Percentiles rank a stretch among this genome's conserved stretches.
Evolutionary conservation across 768 basidiomycete species (phyloP).

Genomic region (Tylopilus subfusipes): DNA sequence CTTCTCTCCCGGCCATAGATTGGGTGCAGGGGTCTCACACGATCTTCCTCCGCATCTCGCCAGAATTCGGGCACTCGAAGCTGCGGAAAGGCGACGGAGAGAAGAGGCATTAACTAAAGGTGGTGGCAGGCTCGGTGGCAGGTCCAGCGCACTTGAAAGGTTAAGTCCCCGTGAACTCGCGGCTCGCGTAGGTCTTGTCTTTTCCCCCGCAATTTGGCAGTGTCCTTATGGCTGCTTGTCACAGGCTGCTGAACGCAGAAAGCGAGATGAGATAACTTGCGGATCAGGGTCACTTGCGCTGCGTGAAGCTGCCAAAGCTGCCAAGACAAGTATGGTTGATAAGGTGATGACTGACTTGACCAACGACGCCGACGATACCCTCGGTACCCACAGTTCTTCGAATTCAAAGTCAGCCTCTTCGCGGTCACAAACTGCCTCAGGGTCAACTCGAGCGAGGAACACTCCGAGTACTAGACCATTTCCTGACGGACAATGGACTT

Average conservation of each 20-base stretch:
- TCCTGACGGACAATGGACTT: conserved; percentile 43
- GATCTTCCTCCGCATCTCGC: conserved; percentile 65
- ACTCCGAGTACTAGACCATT: neutral
- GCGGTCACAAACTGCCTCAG: neutral
- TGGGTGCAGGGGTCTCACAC: conserved; percentile 69
- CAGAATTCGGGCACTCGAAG: conserved; percentile 64
- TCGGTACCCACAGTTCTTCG: conserved; percentile 14
- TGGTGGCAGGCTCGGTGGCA: conserved; percentile 62
- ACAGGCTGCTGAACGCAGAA: conserved; percentile 84
- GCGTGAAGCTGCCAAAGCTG: conserved; percentile 66
- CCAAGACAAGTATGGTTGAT: conserved; percentile 58
- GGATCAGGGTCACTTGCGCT: conserved; percentile 55
- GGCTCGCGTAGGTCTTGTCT: conserved; percentile 48
- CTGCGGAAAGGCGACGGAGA: conserved; percentile 70
- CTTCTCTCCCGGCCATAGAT: conserved; percentile 63
- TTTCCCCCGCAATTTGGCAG: conserved; percentile 20
- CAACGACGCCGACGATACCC: conserved; percentile 20
- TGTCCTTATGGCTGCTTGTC: neutral
- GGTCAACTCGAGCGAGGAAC: neutral
- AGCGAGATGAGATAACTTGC: conserved; percentile 71
- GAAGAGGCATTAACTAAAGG: conserved; percentile 43
- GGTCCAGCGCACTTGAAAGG: conserved; percentile 34
- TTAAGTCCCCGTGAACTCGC: conserved; percentile 69
- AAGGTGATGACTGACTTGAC: conserved; percentile 59
- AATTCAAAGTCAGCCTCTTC: conserved; percentile 30